Percentiles rank a stretch among this genome's conserved stretches.
Evolutionary conservation across 169 alveolate species (phyloP).

Genomic region (Toxoplasma gondii): DNA sequence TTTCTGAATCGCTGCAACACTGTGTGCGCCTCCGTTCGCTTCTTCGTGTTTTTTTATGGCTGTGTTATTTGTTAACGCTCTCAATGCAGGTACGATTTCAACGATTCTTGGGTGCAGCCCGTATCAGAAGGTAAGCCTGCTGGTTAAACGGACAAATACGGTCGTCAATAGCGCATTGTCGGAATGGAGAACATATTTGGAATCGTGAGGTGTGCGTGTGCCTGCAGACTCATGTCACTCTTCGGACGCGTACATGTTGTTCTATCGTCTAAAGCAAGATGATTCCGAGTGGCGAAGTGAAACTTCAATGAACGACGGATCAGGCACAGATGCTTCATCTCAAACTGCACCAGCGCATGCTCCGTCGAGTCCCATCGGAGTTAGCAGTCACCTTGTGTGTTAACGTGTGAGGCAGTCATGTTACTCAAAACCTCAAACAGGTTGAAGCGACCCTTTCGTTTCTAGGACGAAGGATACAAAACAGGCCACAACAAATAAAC

Average conservation of each 20-base stretch:
- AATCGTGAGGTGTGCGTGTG: too few relatives aligned
- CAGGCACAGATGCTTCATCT: background rate
- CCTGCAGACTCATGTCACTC: slow-evolving; percentile 45
- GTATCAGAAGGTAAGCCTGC: slow-evolving; percentile 54
- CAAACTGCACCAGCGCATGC: background rate
- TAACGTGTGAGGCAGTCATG: background rate
- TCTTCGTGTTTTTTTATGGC: background rate
- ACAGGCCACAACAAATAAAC: background rate
- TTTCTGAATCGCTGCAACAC: background rate
- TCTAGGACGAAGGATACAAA: background rate
- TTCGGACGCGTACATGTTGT: slow-evolving; percentile 58
- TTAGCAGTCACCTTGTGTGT: slow-evolving; percentile 4
- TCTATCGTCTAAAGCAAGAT: slow-evolving; percentile 38
- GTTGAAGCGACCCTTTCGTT: background rate
- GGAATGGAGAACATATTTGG: background rate
- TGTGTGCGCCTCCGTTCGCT: background rate
- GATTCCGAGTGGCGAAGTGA: background rate
- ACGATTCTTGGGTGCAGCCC: slow-evolving; percentile 55
- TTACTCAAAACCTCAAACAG: background rate
- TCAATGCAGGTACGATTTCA: slow-evolving; percentile 48
- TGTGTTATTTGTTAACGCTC: background rate
- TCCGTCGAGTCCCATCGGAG: background rate
- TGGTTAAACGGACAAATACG: background rate
- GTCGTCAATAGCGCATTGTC: background rate
- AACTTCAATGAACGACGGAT: background rate